Base-by-base conservation (phyloP, 768 basidiomycete genomes). In the Termitomyces sp. region DNA sequence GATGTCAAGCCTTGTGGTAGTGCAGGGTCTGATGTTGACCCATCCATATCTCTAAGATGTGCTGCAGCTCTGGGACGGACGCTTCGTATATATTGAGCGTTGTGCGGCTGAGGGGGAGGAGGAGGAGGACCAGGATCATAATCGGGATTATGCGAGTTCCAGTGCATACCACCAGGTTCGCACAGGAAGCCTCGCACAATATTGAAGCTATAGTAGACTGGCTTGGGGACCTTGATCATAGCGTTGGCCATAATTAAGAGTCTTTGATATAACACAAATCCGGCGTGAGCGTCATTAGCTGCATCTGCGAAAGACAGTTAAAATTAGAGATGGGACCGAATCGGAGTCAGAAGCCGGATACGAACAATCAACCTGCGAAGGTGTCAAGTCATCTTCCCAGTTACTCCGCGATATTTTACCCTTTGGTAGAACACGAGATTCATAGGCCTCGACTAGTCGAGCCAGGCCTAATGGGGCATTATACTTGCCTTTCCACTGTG, bases 81-180 rank as follows among this genome's bases (percentile, higher is more conserved):
- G 37, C 48, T 59, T 52, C 44, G 44, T 10, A 60, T 12, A 31
- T 53, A 52, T 57, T 53, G 53, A 32, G 49, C 55, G 29, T 49
- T 64, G 34, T 63, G 61, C 54, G n/a, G 72, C 70, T 32, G 63
- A 63, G 26, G 64, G 57, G 80, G 81, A 24, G 80, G 80, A 1
- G 86, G 84, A 0, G 78, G 82, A 8, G 85, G 87, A 1, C 87
- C 88, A 36, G 87, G 84, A 68, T 90, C 87, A 67, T 90, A 90
- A 49, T 76, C 66, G 1, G 89, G 86, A 62, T 90, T 90, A 55
- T 71, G 66, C 3, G 85, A 72, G 27, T 67, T 64, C 89, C 89
- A 91, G 13, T 66, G 65, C 53, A 64, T 62, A 20, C 78, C 77
- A 20, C 73, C 65, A 29, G 74, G 71, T 39, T 83, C 75, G 56